phyloP scores from a whole-genome alignment of 2,329 filamentous ascomycete species.

The Aspergillus ochraceoroseus region DNA sequence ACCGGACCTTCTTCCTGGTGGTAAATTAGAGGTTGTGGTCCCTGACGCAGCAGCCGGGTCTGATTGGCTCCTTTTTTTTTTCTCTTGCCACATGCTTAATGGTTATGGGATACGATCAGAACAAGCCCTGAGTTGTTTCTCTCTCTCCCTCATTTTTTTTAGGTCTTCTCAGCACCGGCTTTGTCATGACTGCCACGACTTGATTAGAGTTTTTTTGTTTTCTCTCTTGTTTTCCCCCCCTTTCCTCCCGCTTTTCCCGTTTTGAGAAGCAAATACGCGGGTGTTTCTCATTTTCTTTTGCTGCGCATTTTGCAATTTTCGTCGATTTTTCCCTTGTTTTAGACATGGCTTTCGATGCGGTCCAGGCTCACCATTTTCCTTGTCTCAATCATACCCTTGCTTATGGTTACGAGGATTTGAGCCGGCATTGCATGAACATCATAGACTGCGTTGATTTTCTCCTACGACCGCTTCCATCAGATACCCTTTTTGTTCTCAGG shows the following conservation, averaged over 20 bases:
- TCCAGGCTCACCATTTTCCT: constrained; percentile 31
- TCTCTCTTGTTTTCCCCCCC: constrained; percentile 24
- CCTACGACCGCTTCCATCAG: constrained; percentile 44
- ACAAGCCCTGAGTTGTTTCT: constrained; percentile 33
- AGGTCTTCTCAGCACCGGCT: constrained; percentile 37
- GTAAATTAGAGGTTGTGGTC: constrained; percentile 43
- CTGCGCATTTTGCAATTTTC: constrained; percentile 25
- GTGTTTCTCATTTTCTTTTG: constrained; percentile 24
- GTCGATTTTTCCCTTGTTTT: constrained; percentile 30
- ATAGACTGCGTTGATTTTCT: constrained; percentile 51
- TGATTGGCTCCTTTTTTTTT: constrained; percentile 34
- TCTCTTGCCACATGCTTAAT: constrained; percentile 33
- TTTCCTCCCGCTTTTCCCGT: too few relatives aligned
- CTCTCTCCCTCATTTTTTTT: constrained; percentile 17
- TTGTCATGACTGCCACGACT: constrained; percentile 46
- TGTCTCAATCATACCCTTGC: constrained; percentile 25
- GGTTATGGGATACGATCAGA: constrained; percentile 37
- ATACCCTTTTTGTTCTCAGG: constrained; percentile 46
- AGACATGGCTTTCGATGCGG: constrained; percentile 41
- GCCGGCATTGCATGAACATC: constrained; percentile 45
- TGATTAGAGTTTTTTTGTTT: constrained; percentile 28
- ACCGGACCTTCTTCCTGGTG: constrained; percentile 51
- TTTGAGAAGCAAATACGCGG: constrained; percentile 20
- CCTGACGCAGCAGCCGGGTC: constrained; percentile 40
- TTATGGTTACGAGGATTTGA: constrained; percentile 30